These are phyloP conservation scores for Umbelopsis sp. DNA, from an alignment of 371 early-diverging fungal species.

Conservation along the genomic window DNA sequence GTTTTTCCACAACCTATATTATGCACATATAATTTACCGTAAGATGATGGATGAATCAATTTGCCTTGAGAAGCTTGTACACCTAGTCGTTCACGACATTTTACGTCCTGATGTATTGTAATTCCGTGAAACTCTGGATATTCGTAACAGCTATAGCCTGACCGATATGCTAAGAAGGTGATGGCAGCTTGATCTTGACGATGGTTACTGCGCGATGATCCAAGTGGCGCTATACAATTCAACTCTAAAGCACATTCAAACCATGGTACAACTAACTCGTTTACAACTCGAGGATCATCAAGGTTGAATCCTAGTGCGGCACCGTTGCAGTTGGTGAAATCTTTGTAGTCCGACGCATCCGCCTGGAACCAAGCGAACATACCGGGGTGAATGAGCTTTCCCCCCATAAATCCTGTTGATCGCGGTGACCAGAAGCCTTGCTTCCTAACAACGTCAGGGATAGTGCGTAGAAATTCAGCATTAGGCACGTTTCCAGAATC, in stretches of 20 bases:
- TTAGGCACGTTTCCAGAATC: constrained; percentile 53
- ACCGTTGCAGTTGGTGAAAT: constrained; percentile 51
- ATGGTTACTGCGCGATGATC: constrained; percentile 52
- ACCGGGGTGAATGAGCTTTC: constrained; percentile 51
- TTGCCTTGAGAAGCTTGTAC: constrained; percentile 24
- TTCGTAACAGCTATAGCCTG: constrained; percentile 37
- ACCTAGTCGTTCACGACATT: constrained; percentile 40
- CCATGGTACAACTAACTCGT: constrained; percentile 49
- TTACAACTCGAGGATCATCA: constrained; percentile 31
- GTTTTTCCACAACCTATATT: neutral
- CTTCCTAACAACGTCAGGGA: constrained; percentile 35
- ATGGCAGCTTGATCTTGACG: constrained; percentile 60
- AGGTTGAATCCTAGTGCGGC: constrained; percentile 54
- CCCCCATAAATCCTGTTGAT: constrained; percentile 41
- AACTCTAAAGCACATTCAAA: constrained; percentile 40
- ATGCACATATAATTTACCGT: constrained; percentile 24
- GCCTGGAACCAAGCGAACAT: constrained; percentile 40
- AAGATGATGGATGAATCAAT: constrained; percentile 34
- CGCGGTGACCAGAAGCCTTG: constrained; percentile 53
- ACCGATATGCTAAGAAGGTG: constrained; percentile 41
- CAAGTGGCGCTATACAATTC: constrained; percentile 54
- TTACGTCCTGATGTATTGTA: constrained; percentile 57
- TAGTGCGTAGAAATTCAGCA: constrained; percentile 40
- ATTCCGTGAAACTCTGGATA: constrained; percentile 57
- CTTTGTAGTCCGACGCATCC: constrained; percentile 36